These are phyloP conservation scores for Chloris gayana DNA, from an alignment of 176 grass and related monocot species.

Conservation along the genomic window DNA sequence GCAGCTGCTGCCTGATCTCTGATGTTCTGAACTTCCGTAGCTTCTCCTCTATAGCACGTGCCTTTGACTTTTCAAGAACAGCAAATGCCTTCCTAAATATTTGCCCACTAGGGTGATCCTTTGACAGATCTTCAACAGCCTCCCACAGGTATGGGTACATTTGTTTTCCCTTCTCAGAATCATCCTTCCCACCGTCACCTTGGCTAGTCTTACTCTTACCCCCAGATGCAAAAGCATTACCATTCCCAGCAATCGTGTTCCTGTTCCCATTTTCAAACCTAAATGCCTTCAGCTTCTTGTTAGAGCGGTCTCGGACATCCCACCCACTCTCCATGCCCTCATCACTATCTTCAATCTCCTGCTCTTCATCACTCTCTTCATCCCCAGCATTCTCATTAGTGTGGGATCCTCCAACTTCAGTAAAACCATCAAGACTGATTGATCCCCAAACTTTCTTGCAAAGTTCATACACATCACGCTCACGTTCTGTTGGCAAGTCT, in stretches of 20 bases:
- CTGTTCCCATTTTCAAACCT: constrained; percentile 13
- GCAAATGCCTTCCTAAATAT: constrained; percentile 48
- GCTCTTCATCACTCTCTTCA: constrained; percentile 39
- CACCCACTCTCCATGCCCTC: constrained; percentile 36
- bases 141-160: constrained; percentile 48
- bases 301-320: background rate
- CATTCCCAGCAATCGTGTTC: background rate
- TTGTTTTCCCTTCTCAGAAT: constrained; percentile 34
- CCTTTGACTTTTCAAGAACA: constrained; percentile 47
- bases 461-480: constrained; percentile 43
- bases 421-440: background rate
- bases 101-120: constrained; percentile 39
- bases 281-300: constrained; percentile 20
- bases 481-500: constrained; percentile 37
- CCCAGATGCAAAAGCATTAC: background rate
- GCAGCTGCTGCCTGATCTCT: constrained; percentile 56
- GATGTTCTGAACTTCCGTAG: constrained; percentile 41
- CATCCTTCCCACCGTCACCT: background rate
- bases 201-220: background rate
- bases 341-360: constrained; percentile 35
- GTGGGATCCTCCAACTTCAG: background rate
- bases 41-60: constrained; percentile 55
- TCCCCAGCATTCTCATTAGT: constrained; percentile 13
- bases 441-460: constrained; percentile 52
- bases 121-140: constrained; percentile 46